Evolutionary conservation across 345 rosid genomes (phyloP).

Genomic region (Aquilaria malaccensis): DNA sequence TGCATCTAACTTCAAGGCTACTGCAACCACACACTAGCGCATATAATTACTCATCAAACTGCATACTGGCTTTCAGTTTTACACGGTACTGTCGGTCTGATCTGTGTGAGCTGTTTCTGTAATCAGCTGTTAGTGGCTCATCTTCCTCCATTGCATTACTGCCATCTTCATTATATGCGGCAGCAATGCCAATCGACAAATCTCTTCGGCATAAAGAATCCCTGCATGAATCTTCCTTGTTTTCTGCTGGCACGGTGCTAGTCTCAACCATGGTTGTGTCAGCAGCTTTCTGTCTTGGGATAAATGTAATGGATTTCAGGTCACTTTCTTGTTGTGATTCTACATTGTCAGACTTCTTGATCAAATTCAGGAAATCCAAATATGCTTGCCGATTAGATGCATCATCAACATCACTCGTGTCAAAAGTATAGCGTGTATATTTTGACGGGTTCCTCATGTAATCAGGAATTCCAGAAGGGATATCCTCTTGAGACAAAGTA

Average conservation of each 20-base stretch:
- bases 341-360: conserved; percentile 22
- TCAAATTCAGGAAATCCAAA: conserved; percentile 46
- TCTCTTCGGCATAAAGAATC: conserved; percentile 22
- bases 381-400: conserved; percentile 54
- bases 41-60: conserved; percentile 21
- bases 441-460: conserved; percentile 70
- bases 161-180: conserved; percentile 30
- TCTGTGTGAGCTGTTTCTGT: conserved; percentile 17
- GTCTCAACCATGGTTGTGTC: conserved; percentile 21
- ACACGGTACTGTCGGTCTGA: conserved; percentile 50
- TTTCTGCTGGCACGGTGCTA: conserved; percentile 17
- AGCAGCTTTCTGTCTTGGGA: conserved; percentile 48
- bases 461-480: conserved; percentile 52
- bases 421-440: conserved; percentile 64
- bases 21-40: not conserved
- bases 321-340: conserved; percentile 25
- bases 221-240: conserved; percentile 20
- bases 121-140: conserved; percentile 29
- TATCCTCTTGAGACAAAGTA: conserved; percentile 14
- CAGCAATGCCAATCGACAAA: conserved; percentile 31
- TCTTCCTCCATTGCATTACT: conserved; percentile 69
- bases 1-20: too few species aligned
- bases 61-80: conserved; percentile 35
- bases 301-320: conserved; percentile 50
- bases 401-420: conserved; percentile 52